phyloP scores from a whole-genome alignment of 495 filamentous ascomycete species.

The Aspergillus biplanus region DNA sequence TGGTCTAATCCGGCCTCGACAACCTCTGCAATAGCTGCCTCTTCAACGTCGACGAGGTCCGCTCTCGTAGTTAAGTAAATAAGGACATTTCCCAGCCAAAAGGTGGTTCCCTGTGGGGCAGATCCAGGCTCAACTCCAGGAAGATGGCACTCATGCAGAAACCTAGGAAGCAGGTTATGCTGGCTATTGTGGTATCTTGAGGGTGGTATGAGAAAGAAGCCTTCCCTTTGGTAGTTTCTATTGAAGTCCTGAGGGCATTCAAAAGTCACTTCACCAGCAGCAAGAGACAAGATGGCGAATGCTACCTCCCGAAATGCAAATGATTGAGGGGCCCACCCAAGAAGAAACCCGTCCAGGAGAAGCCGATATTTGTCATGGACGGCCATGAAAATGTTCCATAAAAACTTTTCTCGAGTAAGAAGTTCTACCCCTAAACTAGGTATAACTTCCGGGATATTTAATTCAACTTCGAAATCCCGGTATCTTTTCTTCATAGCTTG shows the following conservation, averaged over 20 bases:
- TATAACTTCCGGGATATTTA: neutral
- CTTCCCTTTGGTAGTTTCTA: constrained; percentile 15
- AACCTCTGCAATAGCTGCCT: constrained; percentile 22
- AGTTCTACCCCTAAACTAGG: neutral
- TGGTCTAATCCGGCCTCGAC: constrained; percentile 21
- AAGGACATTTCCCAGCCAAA: constrained; percentile 25
- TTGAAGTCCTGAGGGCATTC: constrained; percentile 6
- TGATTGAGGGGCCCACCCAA: constrained; percentile 16
- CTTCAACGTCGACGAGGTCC: constrained; percentile 25
- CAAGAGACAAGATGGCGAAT: constrained; percentile 25
- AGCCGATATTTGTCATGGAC: neutral
- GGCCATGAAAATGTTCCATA: neutral
- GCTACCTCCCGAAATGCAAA: constrained; percentile 26
- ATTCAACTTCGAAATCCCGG: neutral
- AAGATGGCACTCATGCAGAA: constrained; percentile 21
- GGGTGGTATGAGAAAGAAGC: constrained; percentile 21
- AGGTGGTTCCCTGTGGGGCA: constrained; percentile 22
- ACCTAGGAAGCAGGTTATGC: constrained; percentile 21
- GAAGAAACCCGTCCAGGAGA: constrained; percentile 16
- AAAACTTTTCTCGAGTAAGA: constrained; percentile 10
- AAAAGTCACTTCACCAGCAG: constrained; percentile 25
- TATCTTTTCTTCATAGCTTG: neutral
- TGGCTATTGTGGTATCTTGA: neutral
- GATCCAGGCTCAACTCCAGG: constrained; percentile 24
- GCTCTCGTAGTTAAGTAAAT: constrained; percentile 22